Percentiles rank a stretch among this genome's conserved stretches.
phyloP scores from a whole-genome alignment of 169 alveolate species.

The Plasmodium malariae region DNA sequence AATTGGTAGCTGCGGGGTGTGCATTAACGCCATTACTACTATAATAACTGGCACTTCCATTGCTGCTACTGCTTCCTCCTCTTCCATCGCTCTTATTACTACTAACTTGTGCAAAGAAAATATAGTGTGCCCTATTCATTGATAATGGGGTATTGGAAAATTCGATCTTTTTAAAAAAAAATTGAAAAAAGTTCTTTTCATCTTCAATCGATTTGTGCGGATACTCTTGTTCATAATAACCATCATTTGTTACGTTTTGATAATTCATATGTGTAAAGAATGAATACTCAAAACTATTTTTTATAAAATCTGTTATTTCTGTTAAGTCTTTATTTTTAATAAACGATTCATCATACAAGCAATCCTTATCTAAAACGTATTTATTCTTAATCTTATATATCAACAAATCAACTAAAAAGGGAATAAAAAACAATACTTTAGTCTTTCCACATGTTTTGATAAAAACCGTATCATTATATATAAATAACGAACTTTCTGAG shows the following conservation, averaged over 20 bases:
- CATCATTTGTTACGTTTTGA: slow-evolving; percentile 35
- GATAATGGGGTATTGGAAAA: slow-evolving; percentile 38
- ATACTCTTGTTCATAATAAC: slow-evolving; percentile 59
- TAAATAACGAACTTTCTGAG: slow-evolving; percentile 63
- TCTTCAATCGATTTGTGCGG: slow-evolving; percentile 69
- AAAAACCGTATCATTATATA: slow-evolving; percentile 23
- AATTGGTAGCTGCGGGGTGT: background rate
- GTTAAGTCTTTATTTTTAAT: background rate
- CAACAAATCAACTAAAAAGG: slow-evolving; percentile 49
- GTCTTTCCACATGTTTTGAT: slow-evolving; percentile 73
- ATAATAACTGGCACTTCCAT: too few species aligned
- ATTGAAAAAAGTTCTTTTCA: slow-evolving; percentile 40
- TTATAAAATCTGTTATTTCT: background rate
- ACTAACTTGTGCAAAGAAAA: slow-evolving; percentile 17
- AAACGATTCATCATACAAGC: slow-evolving; percentile 31
- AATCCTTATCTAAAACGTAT: slow-evolving; percentile 5
- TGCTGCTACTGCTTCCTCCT: too few species aligned
- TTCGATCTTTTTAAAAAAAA: slow-evolving; percentile 40
- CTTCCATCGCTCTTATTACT: too few species aligned
- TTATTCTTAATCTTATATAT: slow-evolving; percentile 8
- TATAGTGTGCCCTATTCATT: slow-evolving; percentile 38
- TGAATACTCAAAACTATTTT: slow-evolving; percentile 30
- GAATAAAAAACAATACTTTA: slow-evolving; percentile 63
- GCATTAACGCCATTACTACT: too few species aligned
- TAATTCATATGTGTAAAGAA: slow-evolving; percentile 74